A percentile compares a stretch with the other conserved stretches of the same genome.
Conservation (phyloP, 768 basidiomycete genomes). For the Xanthoconium purpureum region DNA sequence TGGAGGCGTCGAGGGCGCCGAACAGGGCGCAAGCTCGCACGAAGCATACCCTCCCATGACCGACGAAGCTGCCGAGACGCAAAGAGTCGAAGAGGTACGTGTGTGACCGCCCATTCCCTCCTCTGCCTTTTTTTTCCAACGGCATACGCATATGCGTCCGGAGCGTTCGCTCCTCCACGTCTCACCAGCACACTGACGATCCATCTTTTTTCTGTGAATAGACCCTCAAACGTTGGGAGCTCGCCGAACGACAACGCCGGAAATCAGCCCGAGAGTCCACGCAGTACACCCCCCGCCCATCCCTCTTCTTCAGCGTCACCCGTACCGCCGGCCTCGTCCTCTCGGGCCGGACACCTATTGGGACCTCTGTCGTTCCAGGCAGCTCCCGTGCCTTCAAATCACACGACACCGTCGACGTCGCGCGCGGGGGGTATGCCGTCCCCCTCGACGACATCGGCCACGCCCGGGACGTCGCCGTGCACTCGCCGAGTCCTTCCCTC, state of each 20-base stretch:
- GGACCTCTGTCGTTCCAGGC: constrained; percentile 26
- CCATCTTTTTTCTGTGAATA: constrained; percentile 27
- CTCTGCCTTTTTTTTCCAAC: background rate
- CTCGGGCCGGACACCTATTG: constrained; percentile 38
- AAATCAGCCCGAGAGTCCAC: constrained; percentile 66
- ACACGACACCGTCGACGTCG: constrained; percentile 47
- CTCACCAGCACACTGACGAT: constrained; percentile 1
- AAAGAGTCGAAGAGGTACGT: constrained; percentile 68
- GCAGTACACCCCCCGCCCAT: constrained; percentile 28
- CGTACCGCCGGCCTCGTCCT: constrained; percentile 60
- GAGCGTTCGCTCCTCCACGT: background rate
- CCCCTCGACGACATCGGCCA: constrained; percentile 52
- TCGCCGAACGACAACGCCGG: constrained; percentile 70
- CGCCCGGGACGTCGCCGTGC: constrained; percentile 37
- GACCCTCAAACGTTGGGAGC: constrained; percentile 78
- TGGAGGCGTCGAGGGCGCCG: constrained; percentile 24
- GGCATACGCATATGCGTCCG: background rate
- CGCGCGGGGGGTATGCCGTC: constrained; percentile 33
- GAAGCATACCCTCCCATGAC: constrained; percentile 61
- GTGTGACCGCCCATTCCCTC: background rate
- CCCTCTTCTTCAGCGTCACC: constrained; percentile 57
- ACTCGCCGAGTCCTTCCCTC: constrained; percentile 23
- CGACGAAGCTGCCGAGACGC: constrained; percentile 66
- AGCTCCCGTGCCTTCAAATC: constrained; percentile 47
- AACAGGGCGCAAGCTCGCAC: constrained; percentile 17